Percentiles rank a stretch among this genome's conserved stretches.
These are phyloP conservation scores for Silene vulgaris DNA, from an alignment of 179 eudicot species.

Conservation along the genomic window DNA sequence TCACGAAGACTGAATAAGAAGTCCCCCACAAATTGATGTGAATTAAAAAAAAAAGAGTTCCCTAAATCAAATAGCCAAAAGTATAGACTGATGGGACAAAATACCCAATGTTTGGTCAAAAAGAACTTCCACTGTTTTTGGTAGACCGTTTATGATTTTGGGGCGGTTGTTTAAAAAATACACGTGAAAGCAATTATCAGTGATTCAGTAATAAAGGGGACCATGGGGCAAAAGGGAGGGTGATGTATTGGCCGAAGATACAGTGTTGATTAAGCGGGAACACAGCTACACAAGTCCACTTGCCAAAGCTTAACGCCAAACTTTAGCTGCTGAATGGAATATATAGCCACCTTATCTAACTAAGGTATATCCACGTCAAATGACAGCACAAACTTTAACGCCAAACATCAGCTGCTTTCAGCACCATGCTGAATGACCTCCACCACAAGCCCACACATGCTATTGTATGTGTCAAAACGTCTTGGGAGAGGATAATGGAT, in stretches of 20 bases:
- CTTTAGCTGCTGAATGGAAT: neutral
- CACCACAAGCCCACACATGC: neutral
- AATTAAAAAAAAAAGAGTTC: no score
- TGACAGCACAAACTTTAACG: neutral
- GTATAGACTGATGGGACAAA: neutral
- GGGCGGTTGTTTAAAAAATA: neutral
- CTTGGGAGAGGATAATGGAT: neutral
- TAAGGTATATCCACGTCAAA: neutral
- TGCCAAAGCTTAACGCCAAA: neutral
- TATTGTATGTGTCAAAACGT: neutral
- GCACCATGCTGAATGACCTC: conserved; percentile 1
- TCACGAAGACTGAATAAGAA: no score
- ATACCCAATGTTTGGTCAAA: neutral
- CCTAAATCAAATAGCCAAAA: neutral
- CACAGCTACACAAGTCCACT: neutral
- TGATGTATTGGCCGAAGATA: neutral
- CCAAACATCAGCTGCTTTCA: neutral
- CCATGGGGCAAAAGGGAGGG: neutral
- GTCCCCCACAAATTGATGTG: no score
- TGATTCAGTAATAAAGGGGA: neutral
- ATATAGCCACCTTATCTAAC: neutral
- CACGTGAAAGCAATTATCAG: neutral
- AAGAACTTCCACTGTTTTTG: neutral
- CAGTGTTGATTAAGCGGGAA: neutral
- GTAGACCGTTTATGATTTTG: neutral